Base-by-base conservation (phyloP, 2,329 filamentous ascomycete species). In the Penicillium frequentans region DNA sequence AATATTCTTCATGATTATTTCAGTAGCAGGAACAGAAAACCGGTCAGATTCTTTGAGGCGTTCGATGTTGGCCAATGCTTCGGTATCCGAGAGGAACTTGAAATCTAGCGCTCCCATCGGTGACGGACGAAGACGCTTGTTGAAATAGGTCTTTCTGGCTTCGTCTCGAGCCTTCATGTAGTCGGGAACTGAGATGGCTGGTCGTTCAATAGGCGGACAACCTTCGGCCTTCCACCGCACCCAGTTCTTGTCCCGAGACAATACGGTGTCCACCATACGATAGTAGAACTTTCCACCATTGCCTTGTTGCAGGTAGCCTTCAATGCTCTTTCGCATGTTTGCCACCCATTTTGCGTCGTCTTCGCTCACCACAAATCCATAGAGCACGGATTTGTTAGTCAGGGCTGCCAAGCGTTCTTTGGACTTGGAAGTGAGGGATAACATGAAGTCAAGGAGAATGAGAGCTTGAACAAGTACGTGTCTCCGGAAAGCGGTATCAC, bases 171-270 rank as follows among this genome's bases (percentile, higher is more conserved):
- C 88, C 53, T 86, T 83, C 39, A 87, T 75, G 71, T 92, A 93
- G 47, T 88, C 84, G 27, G 84, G 76, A 1, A 88, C 82, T 3
- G 87, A 82, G 29, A 98, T 83, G 11, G 90, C 80, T 23, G 89
- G 85, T 58, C 86, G 84, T 69, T 93, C 87, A 68, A 99, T 98
- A 6, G 89, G 85, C 24, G 91, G 91, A 72, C 95, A 99, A 64
- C 88, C 91, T 72, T 97, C 92, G 58, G 93, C 88, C 77, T 99
- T 99, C 95, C 95, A 99, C 61, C 92, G 89, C 45, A 96, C 92
- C 96, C 96, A 99, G 71, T 98, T 97, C 79, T 97, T 98, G 75
- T 99, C 95, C 61, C 95, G 85, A 24, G 91, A 91, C 29, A 99
- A 84, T 31, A 99, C 93, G 13, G 93, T 98, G 73, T 98, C 93